These are phyloP conservation scores for Vitis rotundifolia DNA, from an alignment of 164 flowering plant genomes.

Conservation along the genomic window DNA sequence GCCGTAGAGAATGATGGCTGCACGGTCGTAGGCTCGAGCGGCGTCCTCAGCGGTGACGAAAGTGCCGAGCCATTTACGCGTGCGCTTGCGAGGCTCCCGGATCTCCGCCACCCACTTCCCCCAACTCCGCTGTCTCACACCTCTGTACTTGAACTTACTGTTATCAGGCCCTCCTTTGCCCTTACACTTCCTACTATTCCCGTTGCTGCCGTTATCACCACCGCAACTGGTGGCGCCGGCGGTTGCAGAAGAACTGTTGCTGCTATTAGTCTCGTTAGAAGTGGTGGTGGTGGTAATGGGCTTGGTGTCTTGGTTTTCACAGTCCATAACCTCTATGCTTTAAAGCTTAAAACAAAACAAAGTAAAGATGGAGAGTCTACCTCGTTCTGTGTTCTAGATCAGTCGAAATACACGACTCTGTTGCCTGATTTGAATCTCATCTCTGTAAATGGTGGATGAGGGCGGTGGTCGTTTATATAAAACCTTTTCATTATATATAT, in stretches of 20 bases:
- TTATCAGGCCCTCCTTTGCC: slow-evolving; percentile 96
- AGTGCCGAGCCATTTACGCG: slow-evolving; percentile 92
- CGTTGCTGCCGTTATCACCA: slow-evolving; percentile 9
- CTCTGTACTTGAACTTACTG: slow-evolving; percentile 76
- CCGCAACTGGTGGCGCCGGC: neutral
- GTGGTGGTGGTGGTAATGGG: slow-evolving; percentile 10
- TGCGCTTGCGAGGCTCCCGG: slow-evolving; percentile 81
- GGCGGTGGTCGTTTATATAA: slow-evolving; percentile 45
- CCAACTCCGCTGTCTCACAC: slow-evolving; percentile 94
- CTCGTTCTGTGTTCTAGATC: slow-evolving; percentile 29
- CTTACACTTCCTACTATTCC: slow-evolving; percentile 38
- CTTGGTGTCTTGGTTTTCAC: slow-evolving; percentile 8
- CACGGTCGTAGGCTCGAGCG: slow-evolving; percentile 93
- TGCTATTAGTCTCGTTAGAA: slow-evolving; percentile 9
- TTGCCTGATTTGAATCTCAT: slow-evolving; percentile 18
- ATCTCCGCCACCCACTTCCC: slow-evolving; percentile 99
- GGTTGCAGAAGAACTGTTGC: neutral
- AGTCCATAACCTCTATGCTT: neutral
- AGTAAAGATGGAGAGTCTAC: neutral
- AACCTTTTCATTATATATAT: slow-evolving; percentile 1
- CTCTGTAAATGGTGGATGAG: slow-evolving; percentile 50
- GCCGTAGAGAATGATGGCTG: slow-evolving; percentile 80
- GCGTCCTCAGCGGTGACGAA: slow-evolving; percentile 96
- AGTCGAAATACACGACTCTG: slow-evolving; percentile 10
- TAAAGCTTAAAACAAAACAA: neutral